A percentile compares a stretch with the other conserved stretches of the same genome.
phyloP scores from a whole-genome alignment of 305 asterid species.

The Lippia alba region DNA sequence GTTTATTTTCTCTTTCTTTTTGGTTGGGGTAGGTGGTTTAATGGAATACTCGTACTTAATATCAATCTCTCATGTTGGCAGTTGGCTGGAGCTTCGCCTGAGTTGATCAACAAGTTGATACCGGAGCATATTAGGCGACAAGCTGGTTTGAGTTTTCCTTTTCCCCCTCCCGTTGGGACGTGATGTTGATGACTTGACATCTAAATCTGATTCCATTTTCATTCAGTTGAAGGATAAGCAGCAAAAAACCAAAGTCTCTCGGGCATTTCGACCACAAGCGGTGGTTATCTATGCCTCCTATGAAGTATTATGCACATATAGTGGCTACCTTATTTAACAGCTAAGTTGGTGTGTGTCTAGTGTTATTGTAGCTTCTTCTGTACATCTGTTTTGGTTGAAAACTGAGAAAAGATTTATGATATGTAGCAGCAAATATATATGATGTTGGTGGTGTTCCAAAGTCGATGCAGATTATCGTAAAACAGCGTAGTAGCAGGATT shows the following conservation, averaged over 20 bases:
- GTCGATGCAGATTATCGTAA: conserved; percentile 23
- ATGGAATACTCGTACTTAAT: conserved; percentile 5
- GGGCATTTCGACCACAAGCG: conserved; percentile 25
- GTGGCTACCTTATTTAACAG: conserved; percentile 26
- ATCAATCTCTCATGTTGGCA: conserved; percentile 25
- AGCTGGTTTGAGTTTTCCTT: conserved; percentile 41
- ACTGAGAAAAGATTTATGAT: conserved; percentile 26
- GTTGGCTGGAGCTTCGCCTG: conserved; percentile 55
- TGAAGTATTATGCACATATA: conserved; percentile 39
- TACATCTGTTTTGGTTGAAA: conserved; percentile 50
- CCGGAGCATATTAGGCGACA: conserved; percentile 59
- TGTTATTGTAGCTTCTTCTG: conserved; percentile 38
- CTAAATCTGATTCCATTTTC: conserved; percentile 3
- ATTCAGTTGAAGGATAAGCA: conserved; percentile 25
- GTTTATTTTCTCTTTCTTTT: too few relatives aligned
- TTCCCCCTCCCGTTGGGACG: conserved; percentile 46
- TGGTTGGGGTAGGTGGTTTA: too few relatives aligned
- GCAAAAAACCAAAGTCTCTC: conserved; percentile 21
- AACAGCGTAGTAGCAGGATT: conserved; percentile 27
- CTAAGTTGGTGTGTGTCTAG: conserved; percentile 27
- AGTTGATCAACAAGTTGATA: conserved; percentile 55
- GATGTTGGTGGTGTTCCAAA: conserved; percentile 30
- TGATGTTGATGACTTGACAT: conserved; percentile 24
- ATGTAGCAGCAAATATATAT: conserved; percentile 31
- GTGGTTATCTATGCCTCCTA: conserved; percentile 31